Evolutionary conservation across 164 flowering plant genomes (phyloP), one percentile per base, ranked within the genome.

Genomic region (Saururus chinensis): DNA sequence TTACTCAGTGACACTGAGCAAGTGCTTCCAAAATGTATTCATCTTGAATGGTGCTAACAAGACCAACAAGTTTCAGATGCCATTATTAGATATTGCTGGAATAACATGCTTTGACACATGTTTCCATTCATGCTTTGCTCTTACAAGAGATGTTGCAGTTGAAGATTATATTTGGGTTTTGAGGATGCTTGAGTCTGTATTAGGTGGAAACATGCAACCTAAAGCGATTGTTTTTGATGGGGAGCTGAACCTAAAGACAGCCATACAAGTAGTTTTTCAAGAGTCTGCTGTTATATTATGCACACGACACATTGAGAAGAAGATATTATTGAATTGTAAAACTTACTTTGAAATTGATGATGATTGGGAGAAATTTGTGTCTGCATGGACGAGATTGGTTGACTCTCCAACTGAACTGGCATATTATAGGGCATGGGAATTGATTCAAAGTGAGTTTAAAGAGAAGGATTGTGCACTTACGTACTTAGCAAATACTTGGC

Each of bases 101-200:
- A 23, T 64, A 9, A 53, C 67, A 45, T 54, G 67, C 25, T 64
- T 64, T 41, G 48, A 65, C 40, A 51, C 23, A 8, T 22, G 54
- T 41, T 65, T 65, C 45, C 41, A 37, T 59, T 65, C 68, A 8
- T 57, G 68, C 30, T 65, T 65, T 59, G 57, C 56, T 24, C 57
- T 65, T 51, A 10, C 42, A 25, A 16, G 55, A n/a, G 45, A 59
- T 4, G 56, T 45, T 23, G 54, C 25, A 59, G 41, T 19, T 19
- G 56, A 58, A 11, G 68, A 65, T 51, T 65, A 65, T 51, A 37
- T 48, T 21, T 65, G 68, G 56, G 63, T 54, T 48, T 58, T 59
- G 23, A 37, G 22, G 13, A 48, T 45, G 60, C 42, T 65, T 30
- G 26, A 26, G 19, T 16, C 7, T 19, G 12, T 51, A 19, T 13